phyloP scores from a whole-genome alignment of 371 early-diverging fungal species.

The Syncephalastrum racemosum region DNA sequence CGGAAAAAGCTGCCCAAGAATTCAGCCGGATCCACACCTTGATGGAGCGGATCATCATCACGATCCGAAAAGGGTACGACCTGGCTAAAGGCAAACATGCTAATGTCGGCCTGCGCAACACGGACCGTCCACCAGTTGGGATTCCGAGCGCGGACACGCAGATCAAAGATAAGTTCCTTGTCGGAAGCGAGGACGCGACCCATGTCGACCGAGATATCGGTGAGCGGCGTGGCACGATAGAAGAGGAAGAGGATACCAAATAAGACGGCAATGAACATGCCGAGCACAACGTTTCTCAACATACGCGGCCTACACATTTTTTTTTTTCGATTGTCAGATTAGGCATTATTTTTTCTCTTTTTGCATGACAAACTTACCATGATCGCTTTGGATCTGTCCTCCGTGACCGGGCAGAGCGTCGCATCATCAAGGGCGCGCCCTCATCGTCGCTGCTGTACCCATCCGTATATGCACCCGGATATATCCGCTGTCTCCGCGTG shows the following conservation, averaged over 20 bases:
- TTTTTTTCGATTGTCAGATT: neutral
- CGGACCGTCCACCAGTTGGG: slow-evolving; percentile 59
- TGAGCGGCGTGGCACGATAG: slow-evolving; percentile 42
- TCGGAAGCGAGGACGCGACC: slow-evolving; percentile 65
- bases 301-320: slow-evolving; percentile 14
- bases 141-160: slow-evolving; percentile 57
- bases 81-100: slow-evolving; percentile 64
- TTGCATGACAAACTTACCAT: slow-evolving; percentile 1
- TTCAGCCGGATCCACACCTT: slow-evolving; percentile 52
- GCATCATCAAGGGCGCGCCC: slow-evolving; percentile 26
- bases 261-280: neutral
- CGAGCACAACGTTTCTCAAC: slow-evolving; percentile 9
- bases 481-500: slow-evolving; percentile 10
- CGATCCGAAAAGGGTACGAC: slow-evolving; percentile 28
- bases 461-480: slow-evolving; percentile 18
- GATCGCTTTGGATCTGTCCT: slow-evolving; percentile 2
- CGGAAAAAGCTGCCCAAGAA: slow-evolving; percentile 56
- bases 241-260: slow-evolving; percentile 16
- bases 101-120: slow-evolving; percentile 57
- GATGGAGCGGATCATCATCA: slow-evolving; percentile 9
- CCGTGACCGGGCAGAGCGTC: slow-evolving; percentile 10
- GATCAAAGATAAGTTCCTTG: slow-evolving; percentile 67
- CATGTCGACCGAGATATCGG: slow-evolving; percentile 47
- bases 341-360: neutral
- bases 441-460: slow-evolving; percentile 51